Evolutionary conservation across 768 basidiomycete species (phyloP), one percentile per base, ranked within the genome.

Genomic region (Podaxis mareebaensis): DNA sequence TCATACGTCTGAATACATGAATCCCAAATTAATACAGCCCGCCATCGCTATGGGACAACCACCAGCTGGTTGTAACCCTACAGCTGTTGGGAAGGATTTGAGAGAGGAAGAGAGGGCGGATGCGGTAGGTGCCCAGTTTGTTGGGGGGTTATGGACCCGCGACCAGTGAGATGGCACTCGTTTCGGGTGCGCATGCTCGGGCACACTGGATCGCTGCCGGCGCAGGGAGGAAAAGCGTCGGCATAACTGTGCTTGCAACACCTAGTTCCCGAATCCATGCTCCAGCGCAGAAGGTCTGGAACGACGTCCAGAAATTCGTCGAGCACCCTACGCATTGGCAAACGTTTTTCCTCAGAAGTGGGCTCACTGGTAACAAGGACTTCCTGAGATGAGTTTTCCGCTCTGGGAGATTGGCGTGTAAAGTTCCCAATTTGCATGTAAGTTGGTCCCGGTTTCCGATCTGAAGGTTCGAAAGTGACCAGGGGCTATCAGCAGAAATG

Each of bases 1-100:
- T 87, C 93, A 1, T 92, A 91, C 73, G 78, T 97, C 70, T 98
- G 82, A 57, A 78, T 84, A 24, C 92, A 97, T 71, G 95, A 98
- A 75, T 69, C 78, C 1, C 87, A 94, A 71, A 96, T 98, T 72
- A 96, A 98, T 72, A 84, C 85, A 12, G 79, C 89, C 4, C 83
- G 72, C 85, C 5, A 76, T 81, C 2, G 77, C 83, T 3, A 68
- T 86, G 7, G 78, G 82, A 0, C 82, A 83, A 68, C 77, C 73
- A 61, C 77, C 28, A 63, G 77, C 56, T 22, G 24, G 7, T 7
- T 30, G 6, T 30, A 30, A 44, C 20, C 6, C 52, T 8, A 20
- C 42, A 4, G 20, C n/a, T 6, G 36, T 30, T 7, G 46, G 15
- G 10, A 38, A 24, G 15, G 54, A 52, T 10, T 26, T 60, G 8